Conservation (phyloP, 2,329 filamentous ascomycete genomes). For the Alternaria sp. region DNA sequence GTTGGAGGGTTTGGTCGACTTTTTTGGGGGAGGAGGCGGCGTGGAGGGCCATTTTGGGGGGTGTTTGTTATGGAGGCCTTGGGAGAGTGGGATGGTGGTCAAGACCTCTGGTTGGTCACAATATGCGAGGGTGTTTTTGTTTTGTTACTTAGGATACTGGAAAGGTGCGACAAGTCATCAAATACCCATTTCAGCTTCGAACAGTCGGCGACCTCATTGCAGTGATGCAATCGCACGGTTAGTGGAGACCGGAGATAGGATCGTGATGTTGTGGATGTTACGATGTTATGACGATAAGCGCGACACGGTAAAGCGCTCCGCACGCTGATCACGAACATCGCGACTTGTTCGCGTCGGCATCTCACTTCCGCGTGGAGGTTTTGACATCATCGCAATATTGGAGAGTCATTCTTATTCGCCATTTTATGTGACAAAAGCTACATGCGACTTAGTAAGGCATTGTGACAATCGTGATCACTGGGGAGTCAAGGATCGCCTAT, state of each 20-base stretch:
- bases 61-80: too few species aligned
- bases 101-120: too few species aligned
- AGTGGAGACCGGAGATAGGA: background rate
- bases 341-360: background rate
- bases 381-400: background rate
- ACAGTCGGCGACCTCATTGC: background rate
- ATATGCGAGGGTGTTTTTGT: too few species aligned
- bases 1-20: background rate
- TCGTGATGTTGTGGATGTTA: background rate
- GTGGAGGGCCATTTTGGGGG: background rate
- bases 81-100: too few species aligned
- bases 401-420: background rate
- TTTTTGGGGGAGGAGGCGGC: background rate
- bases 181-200: too few species aligned
- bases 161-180: too few species aligned
- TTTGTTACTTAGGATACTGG: too few species aligned
- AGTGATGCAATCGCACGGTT: background rate
- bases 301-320: background rate
- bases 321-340: background rate
- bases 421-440: background rate
- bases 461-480: background rate
- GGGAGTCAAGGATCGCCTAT: background rate
- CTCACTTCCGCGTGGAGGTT: background rate
- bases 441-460: fast-evolving
- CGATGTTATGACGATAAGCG: background rate